These are phyloP conservation scores for Anastatica hierochuntica DNA, from an alignment of 345 rosid species.

Conservation along the genomic window DNA sequence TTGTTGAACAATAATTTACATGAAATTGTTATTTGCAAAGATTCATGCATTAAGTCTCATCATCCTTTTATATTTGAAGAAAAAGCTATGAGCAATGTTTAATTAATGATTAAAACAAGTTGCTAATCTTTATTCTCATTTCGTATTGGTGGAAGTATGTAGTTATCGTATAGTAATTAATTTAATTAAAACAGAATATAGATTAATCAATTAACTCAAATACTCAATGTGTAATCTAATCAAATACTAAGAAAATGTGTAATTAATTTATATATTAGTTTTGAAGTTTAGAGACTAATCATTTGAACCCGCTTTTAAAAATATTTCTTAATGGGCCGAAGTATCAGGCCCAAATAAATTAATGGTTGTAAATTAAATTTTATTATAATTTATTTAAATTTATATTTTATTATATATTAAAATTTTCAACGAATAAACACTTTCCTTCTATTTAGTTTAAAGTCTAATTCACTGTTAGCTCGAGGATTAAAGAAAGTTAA, in stretches of 20 bases:
- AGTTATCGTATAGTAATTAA: constrained; percentile 4
- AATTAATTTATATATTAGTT: too few species aligned
- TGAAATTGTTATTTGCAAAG: constrained; percentile 1
- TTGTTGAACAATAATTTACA: constrained; percentile 5
- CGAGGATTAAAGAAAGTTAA: too few species aligned
- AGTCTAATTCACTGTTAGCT: too few species aligned
- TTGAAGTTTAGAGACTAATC: not conserved
- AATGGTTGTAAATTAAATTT: too few species aligned
- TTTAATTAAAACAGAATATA: too few species aligned
- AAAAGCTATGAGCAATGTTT: constrained; percentile 12
- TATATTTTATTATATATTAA: too few species aligned
- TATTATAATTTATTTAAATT: too few species aligned
- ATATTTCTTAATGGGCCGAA: not conserved
- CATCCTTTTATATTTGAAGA: constrained; percentile 7
- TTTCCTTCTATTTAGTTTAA: too few species aligned
- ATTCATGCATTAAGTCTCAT: constrained; percentile 22
- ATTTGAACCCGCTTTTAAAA: not conserved
- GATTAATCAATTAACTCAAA: too few species aligned
- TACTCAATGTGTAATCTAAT: too few species aligned
- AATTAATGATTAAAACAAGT: constrained; percentile 10
- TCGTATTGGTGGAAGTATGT: constrained; percentile 13
- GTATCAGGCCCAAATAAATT: not conserved
- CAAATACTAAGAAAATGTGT: too few species aligned
- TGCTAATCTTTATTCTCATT: constrained; percentile 20
- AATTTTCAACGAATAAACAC: too few species aligned